Percentiles rank a stretch among this genome's conserved stretches.
phyloP scores from a whole-genome alignment of 371 early-diverging fungal species.

The Capillidium rhysosporum region DNA sequence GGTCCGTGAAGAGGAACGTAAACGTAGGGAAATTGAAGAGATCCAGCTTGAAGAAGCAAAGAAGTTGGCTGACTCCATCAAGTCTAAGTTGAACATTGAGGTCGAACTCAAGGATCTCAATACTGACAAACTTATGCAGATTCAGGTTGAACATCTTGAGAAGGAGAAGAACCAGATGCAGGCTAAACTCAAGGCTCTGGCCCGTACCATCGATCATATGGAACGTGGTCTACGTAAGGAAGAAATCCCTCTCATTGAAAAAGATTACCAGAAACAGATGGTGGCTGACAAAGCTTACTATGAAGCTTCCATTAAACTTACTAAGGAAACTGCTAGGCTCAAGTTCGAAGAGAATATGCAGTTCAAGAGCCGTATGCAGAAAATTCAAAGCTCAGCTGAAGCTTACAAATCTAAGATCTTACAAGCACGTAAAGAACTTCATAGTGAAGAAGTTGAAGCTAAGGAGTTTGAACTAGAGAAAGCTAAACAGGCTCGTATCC shows the following conservation, averaged over 20 bases:
- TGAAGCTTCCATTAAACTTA: conserved; percentile 49
- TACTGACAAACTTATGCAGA: conserved; percentile 51
- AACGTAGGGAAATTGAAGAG: conserved; percentile 51
- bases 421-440: conserved; percentile 22
- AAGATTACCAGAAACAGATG: conserved; percentile 83
- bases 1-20: conserved; percentile 66
- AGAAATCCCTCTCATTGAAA: conserved; percentile 77
- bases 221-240: conserved; percentile 92
- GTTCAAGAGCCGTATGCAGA: conserved; percentile 50
- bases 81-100: conserved; percentile 56
- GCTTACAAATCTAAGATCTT: conserved; percentile 34
- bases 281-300: conserved; percentile 58
- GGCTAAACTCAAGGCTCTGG: conserved; percentile 43
- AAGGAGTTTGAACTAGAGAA: conserved; percentile 31
- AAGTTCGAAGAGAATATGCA: conserved; percentile 53
- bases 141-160: conserved; percentile 80
- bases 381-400: conserved; percentile 64
- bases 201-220: conserved; percentile 73
- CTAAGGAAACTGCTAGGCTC: conserved; percentile 30
- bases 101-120: conserved; percentile 57
- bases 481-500: conserved; percentile 46
- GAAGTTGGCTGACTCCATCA: conserved; percentile 71
- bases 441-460: conserved; percentile 25
- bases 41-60: conserved; percentile 69
- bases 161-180: conserved; percentile 70